Conservation (phyloP, 495 filamentous ascomycete species). For the Tetracladium marchalianum region DNA sequence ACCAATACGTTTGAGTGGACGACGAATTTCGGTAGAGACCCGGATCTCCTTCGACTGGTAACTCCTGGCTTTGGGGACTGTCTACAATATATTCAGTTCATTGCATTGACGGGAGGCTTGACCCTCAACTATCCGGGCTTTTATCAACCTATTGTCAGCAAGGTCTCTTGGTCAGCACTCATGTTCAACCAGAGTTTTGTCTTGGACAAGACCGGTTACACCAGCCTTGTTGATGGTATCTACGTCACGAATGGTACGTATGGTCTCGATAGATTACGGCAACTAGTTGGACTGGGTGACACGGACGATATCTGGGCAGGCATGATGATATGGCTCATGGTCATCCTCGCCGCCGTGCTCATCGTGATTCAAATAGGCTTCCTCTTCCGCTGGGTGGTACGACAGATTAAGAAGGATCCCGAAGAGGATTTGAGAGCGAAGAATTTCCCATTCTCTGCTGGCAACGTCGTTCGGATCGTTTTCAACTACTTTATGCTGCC, state of each 20-base stretch:
- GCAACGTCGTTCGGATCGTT: constrained; percentile 78
- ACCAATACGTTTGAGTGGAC: constrained; percentile 86
- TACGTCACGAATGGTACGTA: constrained; percentile 63
- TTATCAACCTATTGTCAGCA: constrained; percentile 83
- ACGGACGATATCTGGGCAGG: constrained; percentile 85
- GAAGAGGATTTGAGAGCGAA: constrained; percentile 83
- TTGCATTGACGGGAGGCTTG: constrained; percentile 76
- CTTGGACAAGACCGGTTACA: constrained; percentile 48
- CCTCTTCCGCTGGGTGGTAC: constrained; percentile 60
- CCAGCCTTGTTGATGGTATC: constrained; percentile 70
- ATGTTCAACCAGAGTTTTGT: constrained; percentile 93
- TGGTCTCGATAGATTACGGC: constrained; percentile 68
- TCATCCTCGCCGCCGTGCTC: constrained; percentile 58
- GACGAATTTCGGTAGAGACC: constrained; percentile 90
- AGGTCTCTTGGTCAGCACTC: constrained; percentile 75
- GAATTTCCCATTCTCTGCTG: constrained; percentile 86
- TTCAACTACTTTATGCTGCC: constrained; percentile 89
- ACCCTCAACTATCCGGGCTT: constrained; percentile 87
- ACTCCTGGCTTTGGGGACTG: constrained; percentile 97
- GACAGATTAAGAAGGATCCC: constrained; percentile 54
- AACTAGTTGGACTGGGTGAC: constrained; percentile 71
- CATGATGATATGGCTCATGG: constrained; percentile 76
- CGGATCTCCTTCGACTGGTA: constrained; percentile 82
- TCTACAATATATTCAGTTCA: constrained; percentile 92
- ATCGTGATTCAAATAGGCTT: constrained; percentile 73